Percentiles rank a stretch among this genome's conserved stretches.
These are phyloP conservation scores for Chlorella ohadii DNA, from an alignment of 139 green algal genomes.

Conservation along the genomic window DNA sequence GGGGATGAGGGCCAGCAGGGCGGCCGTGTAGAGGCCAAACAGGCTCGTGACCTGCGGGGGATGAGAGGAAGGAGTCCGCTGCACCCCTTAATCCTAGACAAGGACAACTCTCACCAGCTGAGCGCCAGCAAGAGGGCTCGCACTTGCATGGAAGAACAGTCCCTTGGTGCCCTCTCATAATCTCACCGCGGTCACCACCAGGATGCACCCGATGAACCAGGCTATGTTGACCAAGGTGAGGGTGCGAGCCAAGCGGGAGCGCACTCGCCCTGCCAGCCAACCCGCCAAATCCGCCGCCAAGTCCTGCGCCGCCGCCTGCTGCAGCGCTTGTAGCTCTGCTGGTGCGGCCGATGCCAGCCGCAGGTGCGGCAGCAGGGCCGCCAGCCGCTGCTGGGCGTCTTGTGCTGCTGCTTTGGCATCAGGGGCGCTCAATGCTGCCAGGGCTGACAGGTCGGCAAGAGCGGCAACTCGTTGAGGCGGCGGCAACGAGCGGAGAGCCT, in stretches of 20 bases:
- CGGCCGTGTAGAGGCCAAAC: background rate
- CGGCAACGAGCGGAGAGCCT: too few species aligned
- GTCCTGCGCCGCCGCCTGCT: background rate
- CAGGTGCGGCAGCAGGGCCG: background rate
- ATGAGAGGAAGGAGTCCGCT: too few species aligned
- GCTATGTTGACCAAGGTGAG: constrained; percentile 13
- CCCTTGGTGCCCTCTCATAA: too few species aligned
- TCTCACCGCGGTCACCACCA: background rate
- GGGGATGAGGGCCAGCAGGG: background rate
- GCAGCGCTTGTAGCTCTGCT: background rate
- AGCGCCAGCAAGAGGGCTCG: too few species aligned
- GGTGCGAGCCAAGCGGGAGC: background rate
- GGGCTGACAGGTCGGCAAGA: background rate
- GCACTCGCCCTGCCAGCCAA: background rate
- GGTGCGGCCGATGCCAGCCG: too few species aligned
- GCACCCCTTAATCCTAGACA: too few species aligned
- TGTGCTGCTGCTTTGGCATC: background rate
- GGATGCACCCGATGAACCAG: constrained; percentile 10
- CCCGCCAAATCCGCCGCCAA: background rate
- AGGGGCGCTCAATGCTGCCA: background rate
- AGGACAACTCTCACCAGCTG: too few species aligned
- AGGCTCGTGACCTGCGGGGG: background rate
- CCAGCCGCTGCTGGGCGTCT: background rate
- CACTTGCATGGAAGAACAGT: too few species aligned
- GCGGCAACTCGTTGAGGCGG: too few species aligned